Evolutionary conservation across 306 rosid genomes (phyloP), one percentile per base, ranked within the genome.

Genomic region (Vicia faba): DNA sequence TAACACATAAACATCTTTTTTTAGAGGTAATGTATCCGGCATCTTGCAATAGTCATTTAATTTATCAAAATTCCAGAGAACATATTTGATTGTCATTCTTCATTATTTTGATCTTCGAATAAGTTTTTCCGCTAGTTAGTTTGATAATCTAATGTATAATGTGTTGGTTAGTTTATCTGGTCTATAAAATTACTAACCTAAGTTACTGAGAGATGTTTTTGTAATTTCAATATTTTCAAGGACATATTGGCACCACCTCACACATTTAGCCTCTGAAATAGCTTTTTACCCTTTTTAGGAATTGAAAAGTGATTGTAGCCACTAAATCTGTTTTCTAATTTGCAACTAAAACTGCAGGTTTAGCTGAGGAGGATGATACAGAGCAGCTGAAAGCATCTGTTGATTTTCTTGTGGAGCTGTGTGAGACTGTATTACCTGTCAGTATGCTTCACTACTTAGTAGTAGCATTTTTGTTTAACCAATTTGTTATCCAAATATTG

Each of bases 321-420:
- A 3, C 48, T 59, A 16, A 39, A 70, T 70, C 8, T 44, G 53
- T 41, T 36, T 64, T 14, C 23, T 18, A 20, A 39, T 40, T 79
- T 78, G 38, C 44, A 61, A 26, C 73, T 53, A 4, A 44, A 44
- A 44, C 46, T 14, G 68, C 86, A 88, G 98, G 81, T 68, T 68
- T 68, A 26, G 73, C 64, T 35, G 68, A 77, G 41, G 96, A 76
- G 43, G 89, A 80, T 82, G 98, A 93, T 75, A 69, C 63, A 35
- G 96, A 89, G 78, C 89, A 82, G 81, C 89, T 89, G 41, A 84
- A 82, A 66, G 87, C 96, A 38, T 84, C 98, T 0, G 84, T 84
- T 69, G 93, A 89, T 75, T 93, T 86, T 83, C 91, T 93, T 61
- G 88, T 87, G 84, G 98, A 92, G 74, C 84, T 92, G 18, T 89